These are phyloP conservation scores for Tuber microsphaerosporum DNA, from an alignment of 495 filamentous ascomycete genomes.

Conservation along the genomic window DNA sequence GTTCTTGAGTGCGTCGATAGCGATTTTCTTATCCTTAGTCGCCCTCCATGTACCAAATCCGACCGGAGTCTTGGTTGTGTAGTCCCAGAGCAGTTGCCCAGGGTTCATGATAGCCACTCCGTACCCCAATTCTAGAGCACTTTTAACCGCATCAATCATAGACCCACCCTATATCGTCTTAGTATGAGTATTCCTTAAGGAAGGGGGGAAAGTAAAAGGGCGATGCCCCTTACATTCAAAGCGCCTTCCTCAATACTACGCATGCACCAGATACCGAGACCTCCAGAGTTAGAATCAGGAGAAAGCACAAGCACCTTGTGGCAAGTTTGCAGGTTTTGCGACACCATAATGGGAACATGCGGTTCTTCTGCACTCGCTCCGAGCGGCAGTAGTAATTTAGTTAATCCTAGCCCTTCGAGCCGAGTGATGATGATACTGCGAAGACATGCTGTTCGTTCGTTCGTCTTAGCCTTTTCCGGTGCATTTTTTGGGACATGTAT, in stretches of 20 bases:
- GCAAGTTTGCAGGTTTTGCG: slow-evolving; percentile 47
- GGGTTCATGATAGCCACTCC: slow-evolving; percentile 62
- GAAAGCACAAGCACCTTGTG: slow-evolving; percentile 34
- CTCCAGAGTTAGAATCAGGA: slow-evolving; percentile 27
- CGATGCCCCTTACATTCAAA: slow-evolving; percentile 14
- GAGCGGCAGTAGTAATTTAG: slow-evolving; percentile 55
- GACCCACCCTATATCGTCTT: slow-evolving; percentile 23
- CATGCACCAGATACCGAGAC: slow-evolving; percentile 35
- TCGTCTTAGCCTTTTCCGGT: background rate
- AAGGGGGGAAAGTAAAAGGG: background rate
- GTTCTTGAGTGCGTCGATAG: slow-evolving; percentile 51
- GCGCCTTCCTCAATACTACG: slow-evolving; percentile 30
- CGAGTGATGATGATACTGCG: slow-evolving; percentile 55
- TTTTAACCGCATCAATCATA: slow-evolving; percentile 30
- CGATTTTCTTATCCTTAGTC: slow-evolving; percentile 51
- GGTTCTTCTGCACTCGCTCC: slow-evolving; percentile 46
- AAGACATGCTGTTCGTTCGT: slow-evolving; percentile 41
- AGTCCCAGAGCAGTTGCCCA: slow-evolving; percentile 64
- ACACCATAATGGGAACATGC: slow-evolving; percentile 62
- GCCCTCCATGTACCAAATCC: slow-evolving; percentile 49
- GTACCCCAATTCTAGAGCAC: slow-evolving; percentile 30
- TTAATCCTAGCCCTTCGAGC: slow-evolving; percentile 53
- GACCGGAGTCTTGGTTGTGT: slow-evolving; percentile 51
- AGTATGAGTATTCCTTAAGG: slow-evolving; percentile 33
- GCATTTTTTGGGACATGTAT: background rate